Percentiles rank a stretch among this genome's conserved stretches.
These are phyloP conservation scores for Chaetomium fimeti DNA, from an alignment of 495 filamentous ascomycete genomes.

Conservation along the genomic window DNA sequence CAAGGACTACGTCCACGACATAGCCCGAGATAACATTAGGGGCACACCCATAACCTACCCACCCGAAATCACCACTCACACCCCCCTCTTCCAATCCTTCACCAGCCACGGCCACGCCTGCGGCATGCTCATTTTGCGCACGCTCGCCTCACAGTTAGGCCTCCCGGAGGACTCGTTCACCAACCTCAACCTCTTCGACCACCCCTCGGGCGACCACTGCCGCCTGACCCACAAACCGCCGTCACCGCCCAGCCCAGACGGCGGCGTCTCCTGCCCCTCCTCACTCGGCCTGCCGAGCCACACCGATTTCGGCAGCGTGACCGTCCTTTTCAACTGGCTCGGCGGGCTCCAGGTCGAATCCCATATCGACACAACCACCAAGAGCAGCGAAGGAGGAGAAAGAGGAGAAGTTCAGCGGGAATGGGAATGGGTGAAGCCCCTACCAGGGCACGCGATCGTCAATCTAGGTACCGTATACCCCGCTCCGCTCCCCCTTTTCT, in stretches of 20 bases:
- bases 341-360: slow-evolving; percentile 56
- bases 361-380: slow-evolving; percentile 3
- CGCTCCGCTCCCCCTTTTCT: too few species aligned
- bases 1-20: slow-evolving; percentile 52
- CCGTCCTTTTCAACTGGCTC: slow-evolving; percentile 60
- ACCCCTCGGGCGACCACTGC: slow-evolving; percentile 57
- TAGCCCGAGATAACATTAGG: slow-evolving; percentile 27
- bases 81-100: slow-evolving; percentile 47
- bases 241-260: slow-evolving; percentile 24
- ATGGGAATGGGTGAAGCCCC: slow-evolving; percentile 58
- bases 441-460: slow-evolving; percentile 57
- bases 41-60: slow-evolving; percentile 43
- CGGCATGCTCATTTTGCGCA: slow-evolving; percentile 47
- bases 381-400: too few species aligned
- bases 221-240: slow-evolving; percentile 43
- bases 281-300: slow-evolving; percentile 38
- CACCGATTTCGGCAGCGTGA: slow-evolving; percentile 48
- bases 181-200: slow-evolving; percentile 50
- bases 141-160: slow-evolving; percentile 51
- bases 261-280: background rate
- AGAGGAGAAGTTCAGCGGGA: slow-evolving; percentile 14
- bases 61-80: slow-evolving; percentile 44
- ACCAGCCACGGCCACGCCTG: slow-evolving; percentile 50
- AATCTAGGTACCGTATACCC: slow-evolving; percentile 45
- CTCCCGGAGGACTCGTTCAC: slow-evolving; percentile 50